These are phyloP conservation scores for Thalassiosira livingstoniorum DNA, from an alignment of 352 stramenopile species.

Conservation along the genomic window DNA sequence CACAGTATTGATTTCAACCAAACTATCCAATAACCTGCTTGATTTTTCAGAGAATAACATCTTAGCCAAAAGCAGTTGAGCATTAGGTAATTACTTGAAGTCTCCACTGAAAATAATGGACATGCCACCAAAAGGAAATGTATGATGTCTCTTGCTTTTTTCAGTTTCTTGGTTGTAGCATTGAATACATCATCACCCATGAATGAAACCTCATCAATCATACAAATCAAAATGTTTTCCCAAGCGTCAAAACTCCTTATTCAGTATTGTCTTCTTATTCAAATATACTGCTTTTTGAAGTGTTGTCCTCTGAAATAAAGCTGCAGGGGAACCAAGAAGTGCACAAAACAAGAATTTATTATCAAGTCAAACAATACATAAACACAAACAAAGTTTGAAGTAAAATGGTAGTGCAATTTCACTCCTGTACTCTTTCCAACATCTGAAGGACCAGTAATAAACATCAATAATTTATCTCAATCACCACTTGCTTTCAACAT, in stretches of 20 bases:
- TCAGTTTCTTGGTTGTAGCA: constrained; percentile 69
- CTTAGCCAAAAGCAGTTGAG: not conserved
- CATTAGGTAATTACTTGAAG: constrained; percentile 20
- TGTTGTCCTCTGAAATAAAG: constrained; percentile 19
- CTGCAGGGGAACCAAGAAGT: constrained; percentile 32
- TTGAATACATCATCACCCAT: constrained; percentile 28
- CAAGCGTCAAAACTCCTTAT: constrained; percentile 4
- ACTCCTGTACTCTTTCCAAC: constrained; percentile 36
- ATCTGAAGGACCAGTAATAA: constrained; percentile 33
- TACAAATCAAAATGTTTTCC: constrained; percentile 43
- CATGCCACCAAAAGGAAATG: constrained; percentile 15
- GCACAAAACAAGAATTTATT: constrained; percentile 39
- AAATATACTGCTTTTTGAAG: not conserved
- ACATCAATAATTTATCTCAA: constrained; percentile 35
- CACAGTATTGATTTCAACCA: constrained; percentile 27
- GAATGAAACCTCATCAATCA: constrained; percentile 61
- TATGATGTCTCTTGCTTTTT: constrained; percentile 41
- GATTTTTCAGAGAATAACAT: constrained; percentile 18
- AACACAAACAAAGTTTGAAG: constrained; percentile 27
- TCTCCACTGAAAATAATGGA: constrained; percentile 41
- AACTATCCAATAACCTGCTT: constrained; percentile 6
- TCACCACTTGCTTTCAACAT: constrained; percentile 25
- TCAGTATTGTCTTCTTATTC: not conserved
- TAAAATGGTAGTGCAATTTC: constrained; percentile 18
- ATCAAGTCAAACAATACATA: constrained; percentile 25